These are phyloP conservation scores for Kwoniella shivajii DNA, from an alignment of 1,284 basidiomycete species.

Conservation along the genomic window DNA sequence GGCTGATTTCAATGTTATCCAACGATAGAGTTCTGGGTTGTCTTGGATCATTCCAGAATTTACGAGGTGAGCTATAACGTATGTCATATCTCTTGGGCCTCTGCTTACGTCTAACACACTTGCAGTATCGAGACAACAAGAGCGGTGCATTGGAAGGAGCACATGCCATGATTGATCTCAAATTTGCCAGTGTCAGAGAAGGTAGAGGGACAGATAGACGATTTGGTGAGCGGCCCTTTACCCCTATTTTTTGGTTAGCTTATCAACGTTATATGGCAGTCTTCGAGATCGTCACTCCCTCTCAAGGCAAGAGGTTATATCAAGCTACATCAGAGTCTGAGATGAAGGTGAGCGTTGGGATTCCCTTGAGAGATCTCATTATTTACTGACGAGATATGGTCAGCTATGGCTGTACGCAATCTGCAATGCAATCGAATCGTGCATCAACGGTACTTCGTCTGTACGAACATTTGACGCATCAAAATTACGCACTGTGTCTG, in stretches of 20 bases:
- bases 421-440: constrained; percentile 58
- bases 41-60: constrained; percentile 51
- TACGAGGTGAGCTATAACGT: constrained; percentile 43
- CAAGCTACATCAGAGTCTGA: constrained; percentile 57
- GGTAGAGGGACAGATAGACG: constrained; percentile 52
- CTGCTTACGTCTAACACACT: neutral
- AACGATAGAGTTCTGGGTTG: constrained; percentile 50
- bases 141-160: constrained; percentile 38
- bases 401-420: constrained; percentile 59
- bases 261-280: constrained; percentile 33
- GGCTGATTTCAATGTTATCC: too few relatives aligned
- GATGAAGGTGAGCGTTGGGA: constrained; percentile 46
- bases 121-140: constrained; percentile 47
- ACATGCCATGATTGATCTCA: constrained; percentile 52
- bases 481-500: constrained; percentile 34
- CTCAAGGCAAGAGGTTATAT: constrained; percentile 56
- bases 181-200: constrained; percentile 53
- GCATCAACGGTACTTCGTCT: constrained; percentile 57
- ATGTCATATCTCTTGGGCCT: neutral
- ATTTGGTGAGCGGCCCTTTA: constrained; percentile 43
- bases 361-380: neutral
- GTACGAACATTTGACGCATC: constrained; percentile 52
- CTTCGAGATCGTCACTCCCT: constrained; percentile 60
- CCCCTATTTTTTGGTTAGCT: too few relatives aligned
- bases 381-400: neutral